These are phyloP conservation scores for Thermomucor indicae-seudaticae DNA, from an alignment of 371 early-diverging fungal species.

Conservation along the genomic window DNA sequence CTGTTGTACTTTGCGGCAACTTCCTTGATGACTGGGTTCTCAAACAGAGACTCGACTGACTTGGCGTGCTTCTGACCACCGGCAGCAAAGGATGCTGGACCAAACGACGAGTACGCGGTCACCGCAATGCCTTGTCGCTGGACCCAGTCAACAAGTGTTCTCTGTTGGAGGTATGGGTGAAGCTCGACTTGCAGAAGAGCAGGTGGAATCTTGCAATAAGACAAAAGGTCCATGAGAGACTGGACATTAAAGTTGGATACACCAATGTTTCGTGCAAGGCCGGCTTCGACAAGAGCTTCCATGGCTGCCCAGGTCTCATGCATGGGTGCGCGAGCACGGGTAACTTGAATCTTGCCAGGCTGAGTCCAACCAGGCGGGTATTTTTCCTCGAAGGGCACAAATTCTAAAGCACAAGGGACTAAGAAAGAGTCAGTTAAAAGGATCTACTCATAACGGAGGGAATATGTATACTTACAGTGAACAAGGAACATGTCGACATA, in stretches of 20 bases:
- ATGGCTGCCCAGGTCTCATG: constrained; percentile 31
- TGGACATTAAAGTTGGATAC: constrained; percentile 49
- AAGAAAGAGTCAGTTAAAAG: neutral
- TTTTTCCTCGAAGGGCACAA: constrained; percentile 17
- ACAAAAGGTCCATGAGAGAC: constrained; percentile 42
- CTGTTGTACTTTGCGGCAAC: constrained; percentile 34
- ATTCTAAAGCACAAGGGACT: constrained; percentile 25
- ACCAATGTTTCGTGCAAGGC: constrained; percentile 42
- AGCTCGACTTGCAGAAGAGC: constrained; percentile 59
- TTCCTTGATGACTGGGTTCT: constrained; percentile 33
- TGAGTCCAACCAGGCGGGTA: constrained; percentile 25
- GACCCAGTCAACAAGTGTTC: constrained; percentile 36
- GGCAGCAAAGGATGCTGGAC: constrained; percentile 52
- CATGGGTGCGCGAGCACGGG: constrained; percentile 23
- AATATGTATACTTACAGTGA: constrained; percentile 26
- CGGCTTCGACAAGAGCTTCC: constrained; percentile 21
- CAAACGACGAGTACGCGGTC: constrained; percentile 61
- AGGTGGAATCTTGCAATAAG: constrained; percentile 44
- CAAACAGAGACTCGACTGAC: constrained; percentile 21
- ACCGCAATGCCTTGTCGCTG: constrained; percentile 34
- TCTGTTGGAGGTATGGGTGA: constrained; percentile 72
- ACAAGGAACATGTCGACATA: constrained; percentile 72
- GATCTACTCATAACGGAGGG: neutral
- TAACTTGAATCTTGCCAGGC: constrained; percentile 19
- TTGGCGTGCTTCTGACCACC: constrained; percentile 26